phyloP scores from a whole-genome alignment of 1,284 basidiomycete genomes.

The Taiwanofungus camphoratus region DNA sequence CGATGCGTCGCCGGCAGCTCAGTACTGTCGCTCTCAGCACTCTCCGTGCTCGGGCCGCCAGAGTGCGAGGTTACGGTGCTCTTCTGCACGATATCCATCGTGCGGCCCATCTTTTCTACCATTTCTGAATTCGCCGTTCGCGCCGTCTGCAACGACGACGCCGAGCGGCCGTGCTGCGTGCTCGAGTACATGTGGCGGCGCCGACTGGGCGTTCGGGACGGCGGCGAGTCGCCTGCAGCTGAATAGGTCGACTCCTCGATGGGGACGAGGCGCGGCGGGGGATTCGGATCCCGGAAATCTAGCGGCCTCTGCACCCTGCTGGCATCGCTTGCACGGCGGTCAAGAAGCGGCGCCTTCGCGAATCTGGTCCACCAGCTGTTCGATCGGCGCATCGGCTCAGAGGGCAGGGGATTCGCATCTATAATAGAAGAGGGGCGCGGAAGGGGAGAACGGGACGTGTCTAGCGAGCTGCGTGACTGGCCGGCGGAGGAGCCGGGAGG shows the following conservation, averaged over 20 bases:
- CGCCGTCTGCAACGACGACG: conserved; percentile 24
- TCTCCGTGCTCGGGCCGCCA: conserved; percentile 14
- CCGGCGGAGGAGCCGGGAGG: conserved; percentile 10
- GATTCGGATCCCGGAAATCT: conserved; percentile 69
- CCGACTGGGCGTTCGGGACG: conserved; percentile 8
- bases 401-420: conserved; percentile 31
- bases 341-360: conserved; percentile 36
- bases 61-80: conserved; percentile 34
- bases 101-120: conserved; percentile 56
- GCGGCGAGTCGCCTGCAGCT: conserved; percentile 8
- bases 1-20: background rate
- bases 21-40: conserved; percentile 7
- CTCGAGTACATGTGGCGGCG: conserved; percentile 17
- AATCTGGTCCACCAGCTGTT: conserved; percentile 45
- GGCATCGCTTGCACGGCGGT: conserved; percentile 29
- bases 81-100: conserved; percentile 63
- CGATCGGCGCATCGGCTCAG: conserved; percentile 31
- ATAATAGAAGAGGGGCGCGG: conserved; percentile 35
- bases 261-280: conserved; percentile 51
- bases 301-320: conserved; percentile 20
- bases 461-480: conserved; percentile 24
- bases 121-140: conserved; percentile 54
- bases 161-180: conserved; percentile 22
- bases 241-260: conserved; percentile 48
- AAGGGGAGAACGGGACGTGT: conserved; percentile 20